A percentile compares a stretch with the other conserved stretches of the same genome.
These are phyloP conservation scores for Rhododendron williamsianum DNA, from an alignment of 148 eudicot genomes.

Conservation along the genomic window DNA sequence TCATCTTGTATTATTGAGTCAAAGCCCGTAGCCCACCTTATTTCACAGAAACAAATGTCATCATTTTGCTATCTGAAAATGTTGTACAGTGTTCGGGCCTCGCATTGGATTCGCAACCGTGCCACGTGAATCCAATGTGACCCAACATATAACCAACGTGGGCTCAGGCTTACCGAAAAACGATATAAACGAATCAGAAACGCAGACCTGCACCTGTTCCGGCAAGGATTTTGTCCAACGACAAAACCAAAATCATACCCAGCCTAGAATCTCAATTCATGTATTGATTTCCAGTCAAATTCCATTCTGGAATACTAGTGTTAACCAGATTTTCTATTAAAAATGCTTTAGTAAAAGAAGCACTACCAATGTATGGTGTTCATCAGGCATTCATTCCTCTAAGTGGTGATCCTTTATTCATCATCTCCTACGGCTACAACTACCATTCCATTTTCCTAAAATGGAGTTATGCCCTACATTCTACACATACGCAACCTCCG, in stretches of 20 bases:
- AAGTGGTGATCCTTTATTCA: slow-evolving; percentile 7
- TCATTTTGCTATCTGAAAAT: background rate
- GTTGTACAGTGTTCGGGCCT: background rate
- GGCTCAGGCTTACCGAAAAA: no score
- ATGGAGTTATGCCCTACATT: slow-evolving; percentile 4
- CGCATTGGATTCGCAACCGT: background rate
- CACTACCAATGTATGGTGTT: background rate
- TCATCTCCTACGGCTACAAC: background rate
- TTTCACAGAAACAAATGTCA: background rate
- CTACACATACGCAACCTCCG: slow-evolving; percentile 30
- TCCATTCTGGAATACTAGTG: background rate
- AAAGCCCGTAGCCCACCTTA: background rate
- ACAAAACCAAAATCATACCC: background rate
- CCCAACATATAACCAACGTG: background rate
- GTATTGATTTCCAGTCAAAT: background rate
- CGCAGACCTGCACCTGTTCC: background rate
- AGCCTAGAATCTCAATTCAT: background rate
- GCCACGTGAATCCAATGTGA: background rate
- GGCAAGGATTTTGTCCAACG: background rate
- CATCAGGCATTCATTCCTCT: background rate
- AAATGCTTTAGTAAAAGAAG: background rate
- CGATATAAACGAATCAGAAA: background rate
- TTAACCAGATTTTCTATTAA: background rate
- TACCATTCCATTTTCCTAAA: slow-evolving; percentile 7
- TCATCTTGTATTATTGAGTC: background rate